Percentiles rank a stretch among this genome's conserved stretches.
Evolutionary conservation across 108 stramenopile species (phyloP).

Genomic region (Pseudonitzschia multiseries): DNA sequence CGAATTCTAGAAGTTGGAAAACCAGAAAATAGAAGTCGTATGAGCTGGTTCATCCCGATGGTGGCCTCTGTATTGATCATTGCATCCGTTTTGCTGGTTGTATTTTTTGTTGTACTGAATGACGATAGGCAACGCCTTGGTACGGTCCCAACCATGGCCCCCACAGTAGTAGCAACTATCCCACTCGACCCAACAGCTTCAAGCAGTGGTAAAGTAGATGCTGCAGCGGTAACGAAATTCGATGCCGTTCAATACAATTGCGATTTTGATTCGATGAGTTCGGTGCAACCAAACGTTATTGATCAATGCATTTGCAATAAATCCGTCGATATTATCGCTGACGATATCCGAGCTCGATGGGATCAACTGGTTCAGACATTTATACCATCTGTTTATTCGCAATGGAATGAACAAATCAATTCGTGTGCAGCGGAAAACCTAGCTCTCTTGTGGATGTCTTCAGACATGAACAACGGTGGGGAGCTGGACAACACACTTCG

Average conservation of each 20-base stretch:
- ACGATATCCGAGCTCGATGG: slow-evolving; percentile 26
- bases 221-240: slow-evolving; percentile 29
- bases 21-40: slow-evolving; percentile 20
- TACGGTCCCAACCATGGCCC: slow-evolving; percentile 10
- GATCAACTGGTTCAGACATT: slow-evolving; percentile 5
- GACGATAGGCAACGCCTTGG: slow-evolving; percentile 21
- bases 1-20: slow-evolving; percentile 11
- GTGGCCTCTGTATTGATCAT: slow-evolving; percentile 9
- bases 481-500: slow-evolving; percentile 10
- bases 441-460: slow-evolving; percentile 35
- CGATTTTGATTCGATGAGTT: slow-evolving; percentile 9
- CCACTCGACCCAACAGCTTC: slow-evolving; percentile 29
- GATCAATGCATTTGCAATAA: slow-evolving; percentile 34
- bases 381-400: slow-evolving; percentile 23
- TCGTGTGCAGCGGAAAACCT: slow-evolving; percentile 36
- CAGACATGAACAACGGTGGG: slow-evolving; percentile 35
- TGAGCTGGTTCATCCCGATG: slow-evolving; percentile 21
- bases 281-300: slow-evolving; percentile 34
- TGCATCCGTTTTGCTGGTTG: slow-evolving; percentile 19
- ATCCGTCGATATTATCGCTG: slow-evolving; percentile 19
- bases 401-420: slow-evolving; percentile 24
- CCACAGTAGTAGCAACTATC: slow-evolving; percentile 15
- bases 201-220: slow-evolving; percentile 14
- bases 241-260: slow-evolving; percentile 22
- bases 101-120: slow-evolving; percentile 27